Percentiles rank a stretch among this genome's conserved stretches.
Evolutionary conservation across 371 early-diverging fungal genomes (phyloP).

Genomic region (Syncephalastrum monosporum): DNA sequence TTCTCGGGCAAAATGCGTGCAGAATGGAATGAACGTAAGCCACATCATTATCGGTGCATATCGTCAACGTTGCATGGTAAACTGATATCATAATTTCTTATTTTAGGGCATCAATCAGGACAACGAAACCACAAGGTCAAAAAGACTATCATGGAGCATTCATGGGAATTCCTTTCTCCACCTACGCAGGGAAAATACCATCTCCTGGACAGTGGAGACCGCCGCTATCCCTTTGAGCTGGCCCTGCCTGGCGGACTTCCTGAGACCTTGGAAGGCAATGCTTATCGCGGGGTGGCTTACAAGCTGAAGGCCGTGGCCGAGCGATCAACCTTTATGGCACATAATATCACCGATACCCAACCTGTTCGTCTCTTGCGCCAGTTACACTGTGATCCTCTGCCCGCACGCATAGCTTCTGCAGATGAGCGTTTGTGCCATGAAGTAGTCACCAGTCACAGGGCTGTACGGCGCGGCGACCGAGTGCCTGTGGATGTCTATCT

Average conservation of each 20-base stretch:
- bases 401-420: constrained; percentile 1
- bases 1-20: constrained; percentile 14
- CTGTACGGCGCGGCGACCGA: constrained; percentile 28
- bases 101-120: too few relatives aligned
- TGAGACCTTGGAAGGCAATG: constrained; percentile 34
- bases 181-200: constrained; percentile 18
- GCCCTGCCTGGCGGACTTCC: constrained; percentile 34
- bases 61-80: neutral
- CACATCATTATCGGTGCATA: neutral
- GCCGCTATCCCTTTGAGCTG: constrained; percentile 41
- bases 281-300: constrained; percentile 36
- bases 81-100: too few relatives aligned
- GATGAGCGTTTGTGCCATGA: constrained; percentile 17
- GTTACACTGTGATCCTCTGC: constrained; percentile 8
- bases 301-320: constrained; percentile 38
- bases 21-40: constrained; percentile 17
- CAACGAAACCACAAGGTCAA: constrained; percentile 19
- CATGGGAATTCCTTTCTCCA: constrained; percentile 28
- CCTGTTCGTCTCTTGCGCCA: constrained; percentile 15
- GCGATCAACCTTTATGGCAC: constrained; percentile 26
- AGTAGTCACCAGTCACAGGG: constrained; percentile 21
- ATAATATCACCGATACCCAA: constrained; percentile 25
- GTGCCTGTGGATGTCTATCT: constrained; percentile 31
- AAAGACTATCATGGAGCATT: constrained; percentile 18
- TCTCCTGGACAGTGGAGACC: constrained; percentile 14